phyloP scores from a whole-genome alignment of 208 protist species.

The Crithidia expoeki region DNA sequence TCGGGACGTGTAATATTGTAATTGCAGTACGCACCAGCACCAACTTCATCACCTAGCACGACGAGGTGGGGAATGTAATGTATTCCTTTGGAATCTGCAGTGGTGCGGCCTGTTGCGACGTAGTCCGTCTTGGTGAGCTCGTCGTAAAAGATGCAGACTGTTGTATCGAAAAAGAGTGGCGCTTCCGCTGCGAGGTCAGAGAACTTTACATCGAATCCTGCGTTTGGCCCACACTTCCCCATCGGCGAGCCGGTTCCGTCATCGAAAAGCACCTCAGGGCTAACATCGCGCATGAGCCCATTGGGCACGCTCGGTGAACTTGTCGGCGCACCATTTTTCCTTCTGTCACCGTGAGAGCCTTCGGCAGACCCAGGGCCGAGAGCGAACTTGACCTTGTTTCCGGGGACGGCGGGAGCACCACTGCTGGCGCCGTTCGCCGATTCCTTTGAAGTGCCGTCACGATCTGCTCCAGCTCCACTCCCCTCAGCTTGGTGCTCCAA shows the following conservation, averaged over 20 bases:
- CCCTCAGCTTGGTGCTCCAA: constrained; percentile 13
- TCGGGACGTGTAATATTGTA: constrained; percentile 42
- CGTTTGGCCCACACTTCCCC: neutral
- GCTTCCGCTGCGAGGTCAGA: constrained; percentile 13
- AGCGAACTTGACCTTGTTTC: constrained; percentile 18
- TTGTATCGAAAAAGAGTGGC: constrained; percentile 81
- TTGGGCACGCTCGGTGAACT: neutral
- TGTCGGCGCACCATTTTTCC: neutral
- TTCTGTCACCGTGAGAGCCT: neutral
- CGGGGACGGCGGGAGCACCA: neutral
- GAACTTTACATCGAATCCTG: constrained; percentile 1
- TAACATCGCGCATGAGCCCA: neutral
- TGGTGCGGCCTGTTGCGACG: constrained; percentile 61
- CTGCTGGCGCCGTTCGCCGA: neutral
- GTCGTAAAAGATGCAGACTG: constrained; percentile 75
- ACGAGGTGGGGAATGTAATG: constrained; percentile 64
- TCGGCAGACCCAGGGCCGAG: constrained; percentile 1
- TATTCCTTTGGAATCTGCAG: constrained; percentile 64
- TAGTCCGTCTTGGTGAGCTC: constrained; percentile 66
- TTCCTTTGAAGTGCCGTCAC: constrained; percentile 15
- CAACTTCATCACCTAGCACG: constrained; percentile 45
- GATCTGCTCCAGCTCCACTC: neutral
- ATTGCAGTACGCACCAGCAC: constrained; percentile 49
- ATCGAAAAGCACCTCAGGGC: neutral
- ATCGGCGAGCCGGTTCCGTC: constrained; percentile 1